Conservation (phyloP, 306 rosid species). For the Dalbergia oliveri region DNA sequence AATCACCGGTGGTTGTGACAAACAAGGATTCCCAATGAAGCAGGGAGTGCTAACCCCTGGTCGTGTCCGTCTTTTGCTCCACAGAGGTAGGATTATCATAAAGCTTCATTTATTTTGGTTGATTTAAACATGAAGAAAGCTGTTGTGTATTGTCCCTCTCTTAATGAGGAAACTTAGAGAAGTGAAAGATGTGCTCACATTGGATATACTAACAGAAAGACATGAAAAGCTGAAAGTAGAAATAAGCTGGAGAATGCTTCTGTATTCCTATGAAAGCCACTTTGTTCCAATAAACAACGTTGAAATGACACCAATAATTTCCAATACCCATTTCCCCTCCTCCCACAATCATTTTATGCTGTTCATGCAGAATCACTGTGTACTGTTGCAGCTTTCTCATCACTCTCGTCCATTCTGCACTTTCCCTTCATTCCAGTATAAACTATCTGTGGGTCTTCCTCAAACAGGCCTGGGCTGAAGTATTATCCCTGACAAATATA, state of each 20-base stretch:
- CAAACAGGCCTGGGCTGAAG: not conserved
- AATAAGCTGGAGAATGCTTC: not conserved
- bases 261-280: not conserved
- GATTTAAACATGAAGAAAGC: not conserved
- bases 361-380: not conserved
- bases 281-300: not conserved
- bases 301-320: not conserved
- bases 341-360: not conserved
- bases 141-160: not conserved
- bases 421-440: not conserved
- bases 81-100: constrained; percentile 37
- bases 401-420: not conserved
- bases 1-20: constrained; percentile 53
- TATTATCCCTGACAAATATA: not conserved
- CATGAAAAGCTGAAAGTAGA: not conserved
- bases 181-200: not conserved
- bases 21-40: constrained; percentile 54
- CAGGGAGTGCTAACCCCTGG: constrained; percentile 55
- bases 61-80: constrained; percentile 53
- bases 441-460: not conserved
- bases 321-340: not conserved
- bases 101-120: not conserved
- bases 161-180: not conserved
- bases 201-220: not conserved
- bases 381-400: not conserved